Base-by-base conservation (phyloP, 2,329 filamentous ascomycete genomes). In the Claviceps arundinis region DNA sequence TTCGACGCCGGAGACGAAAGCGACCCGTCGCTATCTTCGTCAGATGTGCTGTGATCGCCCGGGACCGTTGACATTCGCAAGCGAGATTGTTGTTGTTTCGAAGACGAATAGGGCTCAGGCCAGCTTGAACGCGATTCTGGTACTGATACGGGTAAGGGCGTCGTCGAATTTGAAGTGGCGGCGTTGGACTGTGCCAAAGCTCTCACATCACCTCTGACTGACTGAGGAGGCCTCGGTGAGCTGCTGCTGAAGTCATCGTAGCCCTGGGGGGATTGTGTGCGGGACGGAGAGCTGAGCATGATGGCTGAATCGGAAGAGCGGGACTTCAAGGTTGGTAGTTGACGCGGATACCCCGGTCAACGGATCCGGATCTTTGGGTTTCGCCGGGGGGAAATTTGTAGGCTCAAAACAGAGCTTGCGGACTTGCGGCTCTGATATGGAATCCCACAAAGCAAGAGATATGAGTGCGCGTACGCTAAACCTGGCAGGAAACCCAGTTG, bases 231-330 rank as follows among this genome's bases (percentile, higher is more conserved):
- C 17, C 46, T 46, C 44, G 51, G 43, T 22, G 50, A n/a, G 24
- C 47, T 26, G 44, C 37, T 30, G 26, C 40, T 42, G 26, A 34
- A 40, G 47, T 37, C 46, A 52, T 55, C 17, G 46, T 45, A 41
- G 50, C 56, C 56, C 52, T 57, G 53, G 47, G 46, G 24, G 11
- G 46, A 11, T 34, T 34, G 43, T 6, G 44, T 38, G 37, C 37
- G 34, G 42, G 53, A 51, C 17, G 50, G 19, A 37, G 56, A 56
- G 51, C 50, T 51, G 56, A 61, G 60, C 62, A 64, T 64, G 57
- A 34, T 17, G 44, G 59, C 58, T 6, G 24, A 19, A 17, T 53
- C 50, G 50, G 48, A 46, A 54, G 45, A 50, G 53, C 56, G 52
- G 50, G 56, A 56, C 53, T 55, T 47, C 48, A 24, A 53, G 51